Conservation (phyloP, 495 filamentous ascomycete genomes). For the Hypoxylon fuscum region DNA sequence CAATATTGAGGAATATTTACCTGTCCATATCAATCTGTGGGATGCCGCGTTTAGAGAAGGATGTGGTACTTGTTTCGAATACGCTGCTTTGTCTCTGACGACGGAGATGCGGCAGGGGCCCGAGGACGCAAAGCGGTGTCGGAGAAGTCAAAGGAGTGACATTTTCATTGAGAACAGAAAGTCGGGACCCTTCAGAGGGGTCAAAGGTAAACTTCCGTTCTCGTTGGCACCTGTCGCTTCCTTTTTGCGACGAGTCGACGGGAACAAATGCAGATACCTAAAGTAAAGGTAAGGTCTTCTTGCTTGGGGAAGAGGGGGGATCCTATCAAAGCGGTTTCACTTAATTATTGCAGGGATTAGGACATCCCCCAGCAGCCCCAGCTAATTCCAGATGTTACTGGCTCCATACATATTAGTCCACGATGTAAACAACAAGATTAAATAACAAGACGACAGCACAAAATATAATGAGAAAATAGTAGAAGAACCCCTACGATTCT, state of each 20-base stretch:
- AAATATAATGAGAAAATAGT: too few relatives aligned
- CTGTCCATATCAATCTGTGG: conserved; percentile 40
- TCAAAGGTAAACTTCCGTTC: conserved; percentile 46
- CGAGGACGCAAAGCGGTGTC: conserved; percentile 26
- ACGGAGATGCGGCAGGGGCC: conserved; percentile 11
- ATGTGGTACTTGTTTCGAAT: conserved; percentile 40
- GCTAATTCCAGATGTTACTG: too few relatives aligned
- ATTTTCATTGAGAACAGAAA: conserved; percentile 40
- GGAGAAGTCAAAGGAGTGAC: conserved; percentile 42
- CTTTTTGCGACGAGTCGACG: conserved; percentile 28
- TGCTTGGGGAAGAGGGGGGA: conserved; percentile 23
- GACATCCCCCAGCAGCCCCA: too few relatives aligned
- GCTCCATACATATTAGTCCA: too few relatives aligned
- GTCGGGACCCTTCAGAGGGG: conserved; percentile 19
- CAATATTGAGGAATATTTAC: conserved; percentile 12
- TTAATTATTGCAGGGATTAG: not conserved
- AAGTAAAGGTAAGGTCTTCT: not conserved
- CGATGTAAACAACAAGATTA: too few relatives aligned
- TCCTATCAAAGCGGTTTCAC: conserved; percentile 24
- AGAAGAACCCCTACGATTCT: too few relatives aligned
- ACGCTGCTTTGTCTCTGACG: conserved; percentile 38
- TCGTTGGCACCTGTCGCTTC: conserved; percentile 30
- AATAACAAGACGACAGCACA: too few relatives aligned
- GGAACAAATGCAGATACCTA: conserved; percentile 20
- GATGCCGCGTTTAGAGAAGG: conserved; percentile 15